phyloP scores from a whole-genome alignment of 371 early-diverging fungal species.

The Funneliformis caledonium region DNA sequence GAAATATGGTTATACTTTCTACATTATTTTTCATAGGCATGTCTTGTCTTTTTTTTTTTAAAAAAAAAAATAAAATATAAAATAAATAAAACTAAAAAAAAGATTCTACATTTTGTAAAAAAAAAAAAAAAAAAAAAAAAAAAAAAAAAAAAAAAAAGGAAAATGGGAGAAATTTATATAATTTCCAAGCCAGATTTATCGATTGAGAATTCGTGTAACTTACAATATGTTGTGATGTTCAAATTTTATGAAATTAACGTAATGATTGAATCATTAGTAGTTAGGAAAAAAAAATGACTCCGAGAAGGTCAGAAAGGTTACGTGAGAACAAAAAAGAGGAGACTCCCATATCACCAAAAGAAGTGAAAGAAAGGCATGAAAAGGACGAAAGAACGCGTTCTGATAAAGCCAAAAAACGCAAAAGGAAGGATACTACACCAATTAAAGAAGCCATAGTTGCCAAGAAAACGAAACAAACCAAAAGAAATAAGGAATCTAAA shows the following conservation, averaged over 20 bases:
- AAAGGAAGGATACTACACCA: neutral
- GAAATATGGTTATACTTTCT: slow-evolving; percentile 29
- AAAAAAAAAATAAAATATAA: too few species aligned
- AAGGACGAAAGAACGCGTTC: neutral
- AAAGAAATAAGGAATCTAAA: neutral
- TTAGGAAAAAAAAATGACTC: neutral
- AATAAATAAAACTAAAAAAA: too few species aligned
- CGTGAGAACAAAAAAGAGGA: neutral
- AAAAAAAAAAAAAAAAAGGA: too few species aligned
- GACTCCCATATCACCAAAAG: neutral
- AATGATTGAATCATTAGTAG: too few species aligned
- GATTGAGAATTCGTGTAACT: too few species aligned
- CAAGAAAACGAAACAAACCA: neutral
- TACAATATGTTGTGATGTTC: too few species aligned
- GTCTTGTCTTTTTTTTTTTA: too few species aligned
- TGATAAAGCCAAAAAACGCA: neutral
- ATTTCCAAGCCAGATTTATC: too few species aligned
- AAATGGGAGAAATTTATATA: too few species aligned
- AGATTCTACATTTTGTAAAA: too few species aligned
- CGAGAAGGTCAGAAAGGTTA: neutral
- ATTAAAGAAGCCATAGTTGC: neutral
- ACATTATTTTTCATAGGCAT: neutral
- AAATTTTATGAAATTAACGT: too few species aligned
- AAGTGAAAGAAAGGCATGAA: neutral
- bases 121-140: too few species aligned